phyloP scores from a whole-genome alignment of 2,329 filamentous ascomycete species.

The Chaetomiaceae sp. region DNA sequence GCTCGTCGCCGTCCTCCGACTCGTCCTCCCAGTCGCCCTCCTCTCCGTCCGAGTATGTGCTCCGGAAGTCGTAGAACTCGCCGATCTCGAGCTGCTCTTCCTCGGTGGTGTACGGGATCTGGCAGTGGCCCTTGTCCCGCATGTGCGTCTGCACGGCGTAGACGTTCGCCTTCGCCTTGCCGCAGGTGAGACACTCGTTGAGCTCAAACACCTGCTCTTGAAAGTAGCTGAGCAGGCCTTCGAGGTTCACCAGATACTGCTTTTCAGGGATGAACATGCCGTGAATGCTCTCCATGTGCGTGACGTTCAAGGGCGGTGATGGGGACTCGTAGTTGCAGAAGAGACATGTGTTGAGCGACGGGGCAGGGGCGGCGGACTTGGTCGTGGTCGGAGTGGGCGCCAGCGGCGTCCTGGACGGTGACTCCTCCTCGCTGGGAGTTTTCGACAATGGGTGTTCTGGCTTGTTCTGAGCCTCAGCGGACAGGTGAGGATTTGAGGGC shows the following conservation, averaged over 20 bases:
- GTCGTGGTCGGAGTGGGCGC: conserved; percentile 24
- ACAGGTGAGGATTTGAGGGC: conserved; percentile 45
- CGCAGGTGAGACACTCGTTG: conserved; percentile 82
- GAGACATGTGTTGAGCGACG: conserved; percentile 58
- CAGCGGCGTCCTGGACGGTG: conserved; percentile 19
- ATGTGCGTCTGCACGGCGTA: conserved; percentile 91
- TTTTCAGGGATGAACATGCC: conserved; percentile 95
- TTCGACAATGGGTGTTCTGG: conserved; percentile 41
- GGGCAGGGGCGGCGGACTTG: conserved; percentile 29
- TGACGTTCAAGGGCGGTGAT: conserved; percentile 65
- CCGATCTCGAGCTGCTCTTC: conserved; percentile 90
- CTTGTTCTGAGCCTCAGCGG: conserved; percentile 36
- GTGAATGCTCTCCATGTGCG: conserved; percentile 88
- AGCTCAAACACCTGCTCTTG: conserved; percentile 73
- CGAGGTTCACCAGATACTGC: conserved; percentile 72
- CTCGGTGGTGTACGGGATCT: conserved; percentile 85
- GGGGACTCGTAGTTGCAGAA: conserved; percentile 89
- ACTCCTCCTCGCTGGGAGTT: conserved; percentile 32
- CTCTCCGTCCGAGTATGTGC: conserved; percentile 83
- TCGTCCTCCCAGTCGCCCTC: conserved; percentile 57
- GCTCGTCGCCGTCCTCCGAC: conserved; percentile 40
- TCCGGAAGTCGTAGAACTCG: conserved; percentile 94
- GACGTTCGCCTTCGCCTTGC: conserved; percentile 71
- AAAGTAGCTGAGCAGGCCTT: conserved; percentile 73
- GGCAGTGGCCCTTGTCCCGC: conserved; percentile 94